Base-by-base conservation (phyloP, 1,284 basidiomycete genomes). In the Hemileia vastatrix region DNA sequence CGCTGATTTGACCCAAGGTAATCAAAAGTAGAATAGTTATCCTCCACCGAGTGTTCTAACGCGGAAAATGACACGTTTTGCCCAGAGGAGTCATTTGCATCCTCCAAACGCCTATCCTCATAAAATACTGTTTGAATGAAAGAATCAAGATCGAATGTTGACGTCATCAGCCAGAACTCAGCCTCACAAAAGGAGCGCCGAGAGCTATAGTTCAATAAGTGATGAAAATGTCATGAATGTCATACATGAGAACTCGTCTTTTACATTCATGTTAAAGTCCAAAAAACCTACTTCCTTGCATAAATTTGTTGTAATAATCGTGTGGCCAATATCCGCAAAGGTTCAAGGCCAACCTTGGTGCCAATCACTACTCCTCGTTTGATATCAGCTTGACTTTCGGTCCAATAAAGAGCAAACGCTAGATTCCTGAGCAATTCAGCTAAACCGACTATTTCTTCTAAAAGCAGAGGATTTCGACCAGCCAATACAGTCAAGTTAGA, bases 101-200 rank as follows among this genome's bases (percentile, higher is more conserved):
- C 66, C n/a, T 67, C 57, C 11, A 66, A 45, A 15, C 73, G 60
- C 70, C 76, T 53, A 69, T 65, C 40, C 24, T 65, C 83, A 58
- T 78, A 88, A 83, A 95, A 81, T 4, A 90, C 94, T 1, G 90
- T 91, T 67, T 93, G 86, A 19, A 95, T 81, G 74, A 98, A 98
- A 0, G 85, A 84, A n/a, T 80, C 77, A 69, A 95, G 81, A 71
- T 96, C 90, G 15, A 88, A 79, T 45, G 78, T 72, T 19, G 72
- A 73, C 0, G 78, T 77, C 82, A 94, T 86, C 23, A 92, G 83
- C 94, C 94, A 98, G 71, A 93, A 89, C 49, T 85, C 86, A 5
- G 81, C 77, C 0, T 86, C 84, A 18, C 87, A 84, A 76, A 95
- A 95, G 0, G 83, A 82, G 61, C 84, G 81, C 32, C 91, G 78